A percentile compares a stretch with the other conserved stretches of the same genome.
These are phyloP conservation scores for Aspergillus sclerotialis DNA, from an alignment of 2,329 filamentous ascomycete species.

Conservation along the genomic window DNA sequence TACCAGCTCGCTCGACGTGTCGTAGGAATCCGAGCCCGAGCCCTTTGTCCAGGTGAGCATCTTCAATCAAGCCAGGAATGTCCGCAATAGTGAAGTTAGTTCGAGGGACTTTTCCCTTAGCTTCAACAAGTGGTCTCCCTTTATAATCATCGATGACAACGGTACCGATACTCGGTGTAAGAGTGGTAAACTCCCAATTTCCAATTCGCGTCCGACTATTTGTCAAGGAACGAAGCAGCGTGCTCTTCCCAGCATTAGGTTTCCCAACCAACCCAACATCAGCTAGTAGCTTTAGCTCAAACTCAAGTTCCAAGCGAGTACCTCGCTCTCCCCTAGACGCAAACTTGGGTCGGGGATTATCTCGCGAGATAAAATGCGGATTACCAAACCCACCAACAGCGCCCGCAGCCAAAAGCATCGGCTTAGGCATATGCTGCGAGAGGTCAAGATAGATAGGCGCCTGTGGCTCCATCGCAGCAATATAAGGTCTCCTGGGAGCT, in stretches of 20 bases:
- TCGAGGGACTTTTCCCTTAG: constrained; percentile 49
- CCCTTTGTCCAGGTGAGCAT: constrained; percentile 84
- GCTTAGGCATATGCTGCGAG: constrained; percentile 68
- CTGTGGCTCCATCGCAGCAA: constrained; percentile 61
- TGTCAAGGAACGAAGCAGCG: constrained; percentile 76
- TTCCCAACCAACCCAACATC: constrained; percentile 92
- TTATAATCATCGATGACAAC: constrained; percentile 85
- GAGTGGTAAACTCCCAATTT: constrained; percentile 93
- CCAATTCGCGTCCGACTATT: constrained; percentile 85
- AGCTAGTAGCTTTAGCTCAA: constrained; percentile 90
- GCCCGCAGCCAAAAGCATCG: constrained; percentile 78
- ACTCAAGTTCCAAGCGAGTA: constrained; percentile 69
- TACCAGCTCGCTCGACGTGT: constrained; percentile 87
- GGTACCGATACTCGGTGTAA: constrained; percentile 92
- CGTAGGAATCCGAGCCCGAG: constrained; percentile 86
- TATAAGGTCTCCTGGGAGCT: constrained; percentile 48
- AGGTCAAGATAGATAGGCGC: constrained; percentile 68
- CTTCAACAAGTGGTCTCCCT: constrained; percentile 58
- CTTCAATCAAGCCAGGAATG: constrained; percentile 88
- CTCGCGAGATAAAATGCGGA: constrained; percentile 77
- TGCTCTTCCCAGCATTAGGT: constrained; percentile 94
- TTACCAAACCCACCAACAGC: constrained; percentile 89
- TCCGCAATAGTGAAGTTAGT: constrained; percentile 90
- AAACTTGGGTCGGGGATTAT: constrained; percentile 71
- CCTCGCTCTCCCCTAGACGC: constrained; percentile 80